These are phyloP conservation scores for Penicillium janthinellum DNA, from an alignment of 2,329 filamentous ascomycete species.

Conservation along the genomic window DNA sequence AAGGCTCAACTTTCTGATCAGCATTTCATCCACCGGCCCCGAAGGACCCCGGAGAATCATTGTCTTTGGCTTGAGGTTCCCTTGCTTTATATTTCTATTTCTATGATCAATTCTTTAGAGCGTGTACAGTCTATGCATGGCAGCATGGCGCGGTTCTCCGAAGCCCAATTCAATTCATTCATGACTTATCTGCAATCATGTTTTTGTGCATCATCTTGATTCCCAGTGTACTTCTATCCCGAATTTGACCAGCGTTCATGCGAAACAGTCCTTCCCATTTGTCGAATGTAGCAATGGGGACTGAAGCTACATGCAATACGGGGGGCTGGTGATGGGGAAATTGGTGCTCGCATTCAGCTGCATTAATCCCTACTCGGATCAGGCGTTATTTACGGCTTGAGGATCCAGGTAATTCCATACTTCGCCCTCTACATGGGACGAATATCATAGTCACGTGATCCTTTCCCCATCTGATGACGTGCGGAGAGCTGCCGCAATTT, in stretches of 20 bases:
- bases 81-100: constrained; percentile 24
- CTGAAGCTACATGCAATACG: neutral
- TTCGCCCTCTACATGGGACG: too few species aligned
- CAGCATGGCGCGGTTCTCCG: constrained; percentile 35
- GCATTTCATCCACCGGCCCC: constrained; percentile 24
- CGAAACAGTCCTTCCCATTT: neutral
- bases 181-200: neutral
- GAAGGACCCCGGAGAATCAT: constrained; percentile 33
- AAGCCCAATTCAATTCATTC: constrained; percentile 23
- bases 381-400: too few species aligned
- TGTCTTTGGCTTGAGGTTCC: constrained; percentile 29
- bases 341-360: neutral
- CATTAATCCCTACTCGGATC: neutral
- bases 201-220: neutral
- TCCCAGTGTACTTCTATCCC: too few species aligned
- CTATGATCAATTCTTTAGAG: constrained; percentile 31
- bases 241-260: neutral
- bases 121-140: constrained; percentile 45
- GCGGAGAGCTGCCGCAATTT: neutral
- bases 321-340: neutral
- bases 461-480: neutral
- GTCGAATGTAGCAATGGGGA: neutral
- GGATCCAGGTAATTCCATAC: too few species aligned
- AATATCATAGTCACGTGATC: neutral
- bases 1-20: constrained; percentile 67